These are phyloP conservation scores for Ophiorrhiza pumila DNA, from an alignment of 257 asterid species.

Conservation along the genomic window DNA sequence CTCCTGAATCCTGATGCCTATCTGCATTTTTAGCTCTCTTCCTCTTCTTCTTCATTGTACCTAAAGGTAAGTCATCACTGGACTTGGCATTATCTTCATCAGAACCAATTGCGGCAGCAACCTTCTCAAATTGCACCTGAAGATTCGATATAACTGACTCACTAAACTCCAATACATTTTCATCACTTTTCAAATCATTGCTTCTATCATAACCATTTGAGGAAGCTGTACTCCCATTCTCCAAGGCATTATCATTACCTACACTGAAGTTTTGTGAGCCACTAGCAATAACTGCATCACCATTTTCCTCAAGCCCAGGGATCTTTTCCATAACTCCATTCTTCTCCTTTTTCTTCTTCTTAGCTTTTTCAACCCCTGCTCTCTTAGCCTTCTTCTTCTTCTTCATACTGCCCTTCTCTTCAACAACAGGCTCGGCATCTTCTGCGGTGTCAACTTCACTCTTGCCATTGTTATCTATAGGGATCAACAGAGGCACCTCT, in stretches of 20 bases:
- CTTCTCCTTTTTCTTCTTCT: constrained; percentile 41
- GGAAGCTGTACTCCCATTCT: constrained; percentile 13
- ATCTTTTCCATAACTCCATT: constrained; percentile 23
- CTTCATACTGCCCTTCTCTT: constrained; percentile 19
- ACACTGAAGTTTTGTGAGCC: constrained; percentile 26
- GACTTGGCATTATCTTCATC: constrained; percentile 36
- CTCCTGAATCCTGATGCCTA: constrained; percentile 17
- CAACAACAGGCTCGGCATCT: constrained; percentile 25
- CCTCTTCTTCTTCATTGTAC: constrained; percentile 47
- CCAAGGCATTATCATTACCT: constrained; percentile 15
- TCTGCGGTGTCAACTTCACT: constrained; percentile 19
- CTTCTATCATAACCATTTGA: constrained; percentile 23
- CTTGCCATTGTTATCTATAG: constrained; percentile 39
- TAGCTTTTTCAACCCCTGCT: constrained; percentile 39
- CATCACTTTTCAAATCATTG: constrained; percentile 33
- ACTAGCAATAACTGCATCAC: constrained; percentile 15
- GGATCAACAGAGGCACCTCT: constrained; percentile 65
- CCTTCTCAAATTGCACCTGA: constrained; percentile 80
- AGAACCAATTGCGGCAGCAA: constrained; percentile 61
- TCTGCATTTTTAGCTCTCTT: constrained; percentile 44
- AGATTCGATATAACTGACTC: constrained; percentile 73
- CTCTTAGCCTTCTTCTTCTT: constrained; percentile 40
- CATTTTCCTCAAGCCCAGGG: constrained; percentile 29
- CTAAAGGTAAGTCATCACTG: constrained; percentile 27
- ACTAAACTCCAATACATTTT: constrained; percentile 24